Conservation (phyloP, 73 alveolate genomes). For the Tetrahymena borealis region DNA sequence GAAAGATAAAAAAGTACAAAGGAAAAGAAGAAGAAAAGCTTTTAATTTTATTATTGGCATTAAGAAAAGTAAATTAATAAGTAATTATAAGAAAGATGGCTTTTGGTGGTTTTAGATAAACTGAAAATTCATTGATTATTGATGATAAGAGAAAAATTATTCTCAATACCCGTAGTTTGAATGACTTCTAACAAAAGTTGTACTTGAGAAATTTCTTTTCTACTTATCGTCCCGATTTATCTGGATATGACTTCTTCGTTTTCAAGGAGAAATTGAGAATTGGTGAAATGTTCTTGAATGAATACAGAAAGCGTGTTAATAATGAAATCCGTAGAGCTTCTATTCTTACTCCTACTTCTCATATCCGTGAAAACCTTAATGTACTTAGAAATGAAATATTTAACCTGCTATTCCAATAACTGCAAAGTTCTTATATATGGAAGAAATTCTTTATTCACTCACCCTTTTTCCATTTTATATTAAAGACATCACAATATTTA, state of each 20-base stretch:
- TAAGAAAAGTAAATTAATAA: background rate
- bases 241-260: background rate
- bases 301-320: background rate
- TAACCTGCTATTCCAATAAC: no score
- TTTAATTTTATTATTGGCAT: background rate
- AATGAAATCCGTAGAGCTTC: background rate
- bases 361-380: background rate
- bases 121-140: background rate
- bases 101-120: slow-evolving; percentile 1
- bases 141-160: background rate
- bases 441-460: no score
- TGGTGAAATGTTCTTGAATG: background rate
- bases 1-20: background rate
- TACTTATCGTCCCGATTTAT: background rate
- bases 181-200: background rate
- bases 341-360: background rate
- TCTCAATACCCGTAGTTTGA: background rate
- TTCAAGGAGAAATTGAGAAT: background rate
- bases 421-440: no score
- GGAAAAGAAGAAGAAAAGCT: background rate
- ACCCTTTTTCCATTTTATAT: no score
- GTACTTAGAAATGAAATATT: background rate
- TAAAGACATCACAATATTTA: no score
- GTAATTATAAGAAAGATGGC: background rate
- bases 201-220: background rate